phyloP scores from a whole-genome alignment of 108 stramenopile species.

The Pseudonitzschia delicatissima region DNA sequence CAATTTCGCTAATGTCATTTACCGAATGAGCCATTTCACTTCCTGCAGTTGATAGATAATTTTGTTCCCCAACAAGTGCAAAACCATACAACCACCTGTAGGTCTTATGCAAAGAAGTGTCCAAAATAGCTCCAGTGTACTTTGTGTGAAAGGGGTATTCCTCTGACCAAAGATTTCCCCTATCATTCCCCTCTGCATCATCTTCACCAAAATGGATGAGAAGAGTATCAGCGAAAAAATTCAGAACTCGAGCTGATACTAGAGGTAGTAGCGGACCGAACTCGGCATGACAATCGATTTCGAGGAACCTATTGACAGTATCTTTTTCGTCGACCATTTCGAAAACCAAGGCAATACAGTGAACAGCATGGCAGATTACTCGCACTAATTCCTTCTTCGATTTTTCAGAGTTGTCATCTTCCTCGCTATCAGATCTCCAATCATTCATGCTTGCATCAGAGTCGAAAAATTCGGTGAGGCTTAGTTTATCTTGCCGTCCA shows the following conservation, averaged over 20 bases:
- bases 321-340: conserved; percentile 48
- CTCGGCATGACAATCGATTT: conserved; percentile 2
- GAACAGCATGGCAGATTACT: conserved; percentile 60
- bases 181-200: not conserved
- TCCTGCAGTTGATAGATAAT: conserved; percentile 12
- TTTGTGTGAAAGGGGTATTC: conserved; percentile 58
- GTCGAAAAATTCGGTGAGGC: conserved; percentile 64
- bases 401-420: conserved; percentile 11
- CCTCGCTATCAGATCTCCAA: conserved; percentile 33
- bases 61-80: conserved; percentile 37
- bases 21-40: conserved; percentile 18
- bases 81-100: conserved; percentile 71
- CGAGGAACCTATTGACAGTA: conserved; percentile 14
- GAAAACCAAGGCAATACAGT: conserved; percentile 59
- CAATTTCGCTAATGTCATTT: conserved; percentile 15
- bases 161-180: conserved; percentile 43
- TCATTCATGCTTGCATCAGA: conserved; percentile 71
- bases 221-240: conserved; percentile 59
- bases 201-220: conserved; percentile 49
- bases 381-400: conserved; percentile 37
- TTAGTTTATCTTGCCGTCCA: conserved; percentile 1
- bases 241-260: conserved; percentile 53
- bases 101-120: conserved; percentile 57
- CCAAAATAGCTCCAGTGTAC: conserved; percentile 44
- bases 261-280: conserved; percentile 73